These are phyloP conservation scores for Ceratocystis ficicola DNA, from an alignment of 2,329 filamentous ascomycete species.

Conservation along the genomic window DNA sequence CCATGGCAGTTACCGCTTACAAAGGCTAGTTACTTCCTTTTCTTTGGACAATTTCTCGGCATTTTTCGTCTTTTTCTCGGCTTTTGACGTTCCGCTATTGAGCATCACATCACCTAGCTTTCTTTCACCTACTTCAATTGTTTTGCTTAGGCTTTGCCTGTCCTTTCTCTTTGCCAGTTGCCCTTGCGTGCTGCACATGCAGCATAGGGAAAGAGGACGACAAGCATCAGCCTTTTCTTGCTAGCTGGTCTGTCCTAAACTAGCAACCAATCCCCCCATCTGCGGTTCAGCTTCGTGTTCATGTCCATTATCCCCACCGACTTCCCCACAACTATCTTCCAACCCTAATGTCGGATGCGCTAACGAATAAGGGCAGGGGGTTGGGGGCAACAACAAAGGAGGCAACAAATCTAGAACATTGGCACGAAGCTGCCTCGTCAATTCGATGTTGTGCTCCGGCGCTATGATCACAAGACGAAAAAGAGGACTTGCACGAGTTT, in stretches of 20 bases:
- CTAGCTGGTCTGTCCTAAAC: slow-evolving; percentile 9
- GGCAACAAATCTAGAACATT: background rate
- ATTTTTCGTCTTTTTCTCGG: slow-evolving; percentile 4
- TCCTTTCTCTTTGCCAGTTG: background rate
- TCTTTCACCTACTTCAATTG: background rate
- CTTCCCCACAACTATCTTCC: background rate
- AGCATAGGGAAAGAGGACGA: background rate
- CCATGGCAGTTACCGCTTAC: background rate
- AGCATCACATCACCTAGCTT: no score
- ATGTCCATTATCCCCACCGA: slow-evolving; percentile 3
- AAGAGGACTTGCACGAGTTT: background rate
- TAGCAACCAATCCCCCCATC: slow-evolving; percentile 4
- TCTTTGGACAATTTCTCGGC: background rate
- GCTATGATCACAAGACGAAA: no score
- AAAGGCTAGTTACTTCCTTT: background rate
- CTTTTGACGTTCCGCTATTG: background rate
- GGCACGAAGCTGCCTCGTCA: background rate
- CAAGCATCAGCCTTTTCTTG: background rate
- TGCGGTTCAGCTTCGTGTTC: slow-evolving; percentile 4
- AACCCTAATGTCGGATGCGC: background rate
- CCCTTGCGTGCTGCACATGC: background rate
- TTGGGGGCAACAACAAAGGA: background rate
- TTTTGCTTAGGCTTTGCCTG: background rate
- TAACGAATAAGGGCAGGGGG: background rate
- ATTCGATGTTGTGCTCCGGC: no score